phyloP scores from a whole-genome alignment of 1,284 basidiomycete genomes.

The Coniferiporia weirii region DNA sequence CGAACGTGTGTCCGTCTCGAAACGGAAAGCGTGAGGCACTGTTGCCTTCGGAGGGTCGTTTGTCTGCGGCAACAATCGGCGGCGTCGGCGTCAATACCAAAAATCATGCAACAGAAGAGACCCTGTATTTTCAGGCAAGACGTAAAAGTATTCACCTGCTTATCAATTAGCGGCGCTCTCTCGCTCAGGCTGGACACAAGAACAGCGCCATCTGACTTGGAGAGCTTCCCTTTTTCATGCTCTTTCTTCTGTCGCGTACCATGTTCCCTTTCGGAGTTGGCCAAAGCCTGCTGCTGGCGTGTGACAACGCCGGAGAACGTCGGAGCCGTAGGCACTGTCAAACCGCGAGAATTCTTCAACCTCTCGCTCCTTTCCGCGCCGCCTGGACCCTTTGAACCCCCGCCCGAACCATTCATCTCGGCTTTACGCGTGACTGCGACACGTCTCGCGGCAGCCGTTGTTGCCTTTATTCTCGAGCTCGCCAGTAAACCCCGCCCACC shows the following conservation, averaged over 20 bases:
- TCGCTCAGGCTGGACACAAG: not conserved
- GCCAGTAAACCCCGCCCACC: not conserved
- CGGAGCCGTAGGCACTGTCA: constrained; percentile 13
- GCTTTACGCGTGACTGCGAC: not conserved
- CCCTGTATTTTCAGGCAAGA: not conserved
- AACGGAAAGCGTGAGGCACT: constrained; percentile 45
- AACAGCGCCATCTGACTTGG: constrained; percentile 12
- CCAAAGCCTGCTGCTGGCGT: constrained; percentile 11
- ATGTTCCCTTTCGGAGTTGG: constrained; percentile 14
- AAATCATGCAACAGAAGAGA: not conserved
- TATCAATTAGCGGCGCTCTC: constrained; percentile 1
- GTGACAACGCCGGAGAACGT: constrained; percentile 12
- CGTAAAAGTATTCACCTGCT: constrained; percentile 12
- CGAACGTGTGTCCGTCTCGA: constrained; percentile 31
- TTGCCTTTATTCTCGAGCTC: not conserved
- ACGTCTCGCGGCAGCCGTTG: not conserved
- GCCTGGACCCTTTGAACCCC: not conserved
- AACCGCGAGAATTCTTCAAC: not conserved
- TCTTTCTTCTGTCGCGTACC: not conserved
- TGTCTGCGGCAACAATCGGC: not conserved
- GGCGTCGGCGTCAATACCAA: not conserved
- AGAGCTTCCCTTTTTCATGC: not conserved
- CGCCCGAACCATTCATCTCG: not conserved
- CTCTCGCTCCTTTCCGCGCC: not conserved
- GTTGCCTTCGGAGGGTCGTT: constrained; percentile 32